Conservation (phyloP, 768 basidiomycete genomes). For the Cystobasidium onofrii region DNA sequence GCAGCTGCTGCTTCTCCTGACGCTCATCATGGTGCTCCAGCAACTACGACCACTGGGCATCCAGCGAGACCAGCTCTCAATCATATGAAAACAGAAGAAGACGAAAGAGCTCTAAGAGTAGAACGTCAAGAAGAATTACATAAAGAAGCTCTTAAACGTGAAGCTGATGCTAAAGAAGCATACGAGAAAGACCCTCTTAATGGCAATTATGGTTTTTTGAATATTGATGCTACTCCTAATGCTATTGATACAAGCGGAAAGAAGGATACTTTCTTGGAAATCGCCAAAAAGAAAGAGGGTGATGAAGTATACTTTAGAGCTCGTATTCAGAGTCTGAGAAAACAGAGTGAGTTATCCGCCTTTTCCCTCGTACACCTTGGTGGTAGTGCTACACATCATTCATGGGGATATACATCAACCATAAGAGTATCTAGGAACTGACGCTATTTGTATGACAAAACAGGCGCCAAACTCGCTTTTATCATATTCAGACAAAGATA, state of each 20-base stretch:
- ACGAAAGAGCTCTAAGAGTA: slow-evolving; percentile 14
- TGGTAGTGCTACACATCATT: no score
- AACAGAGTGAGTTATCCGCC: slow-evolving; percentile 49
- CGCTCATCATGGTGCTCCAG: not conserved
- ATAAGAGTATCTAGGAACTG: no score
- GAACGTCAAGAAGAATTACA: slow-evolving; percentile 6
- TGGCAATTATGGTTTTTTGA: slow-evolving; percentile 78
- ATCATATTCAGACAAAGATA: slow-evolving; percentile 78
- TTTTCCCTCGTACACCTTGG: not conserved
- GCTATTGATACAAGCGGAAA: slow-evolving; percentile 12
- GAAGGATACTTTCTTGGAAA: slow-evolving; percentile 57
- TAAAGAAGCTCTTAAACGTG: slow-evolving; percentile 2
- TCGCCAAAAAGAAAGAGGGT: slow-evolving; percentile 60
- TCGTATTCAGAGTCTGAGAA: slow-evolving; percentile 79
- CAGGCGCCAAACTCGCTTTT: slow-evolving; percentile 76
- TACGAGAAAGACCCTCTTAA: slow-evolving; percentile 54
- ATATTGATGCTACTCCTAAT: slow-evolving; percentile 54
- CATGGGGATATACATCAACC: no score
- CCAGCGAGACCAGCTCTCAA: slow-evolving; percentile 6
- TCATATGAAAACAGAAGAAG: slow-evolving; percentile 17
- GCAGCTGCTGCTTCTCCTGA: not conserved
- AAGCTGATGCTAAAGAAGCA: slow-evolving; percentile 10
- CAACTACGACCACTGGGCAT: not conserved
- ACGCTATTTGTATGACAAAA: not conserved
- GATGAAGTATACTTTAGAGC: slow-evolving; percentile 75